phyloP scores from a whole-genome alignment of 2,329 filamentous ascomycete species.

The Metarhizium humberi region DNA sequence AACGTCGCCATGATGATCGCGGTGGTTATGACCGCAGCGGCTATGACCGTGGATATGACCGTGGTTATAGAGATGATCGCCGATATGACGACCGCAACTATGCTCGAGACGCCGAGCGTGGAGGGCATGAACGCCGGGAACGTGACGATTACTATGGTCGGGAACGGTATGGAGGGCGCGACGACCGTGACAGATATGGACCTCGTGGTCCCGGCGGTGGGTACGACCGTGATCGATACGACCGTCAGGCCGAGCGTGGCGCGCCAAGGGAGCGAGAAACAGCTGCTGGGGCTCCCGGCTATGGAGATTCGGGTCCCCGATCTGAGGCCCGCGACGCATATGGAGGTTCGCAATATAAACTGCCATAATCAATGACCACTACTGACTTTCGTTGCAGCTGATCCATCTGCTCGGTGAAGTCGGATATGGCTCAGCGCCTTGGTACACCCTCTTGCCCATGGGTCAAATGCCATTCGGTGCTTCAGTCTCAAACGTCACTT shows the following conservation, averaged over 20 bases:
- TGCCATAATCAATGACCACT: not conserved
- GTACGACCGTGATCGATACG: conserved; percentile 40
- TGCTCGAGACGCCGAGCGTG: conserved; percentile 50
- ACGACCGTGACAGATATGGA: conserved; percentile 35
- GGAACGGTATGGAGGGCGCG: conserved; percentile 31
- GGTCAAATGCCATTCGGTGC: not conserved
- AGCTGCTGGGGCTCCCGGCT: conserved; percentile 26
- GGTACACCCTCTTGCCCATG: not conserved
- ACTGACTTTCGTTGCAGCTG: conserved; percentile 23
- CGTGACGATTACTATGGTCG: conserved; percentile 30
- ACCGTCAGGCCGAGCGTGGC: conserved; percentile 34
- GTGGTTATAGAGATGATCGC: conserved; percentile 25
- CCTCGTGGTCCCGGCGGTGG: conserved; percentile 29
- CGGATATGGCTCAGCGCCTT: not conserved
- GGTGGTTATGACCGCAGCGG: conserved; percentile 27
- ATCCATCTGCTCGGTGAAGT: conserved; percentile 13
- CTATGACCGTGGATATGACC: conserved; percentile 41
- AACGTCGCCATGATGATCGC: conserved; percentile 37
- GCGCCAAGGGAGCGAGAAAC: conserved; percentile 29
- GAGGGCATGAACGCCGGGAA: conserved; percentile 41
- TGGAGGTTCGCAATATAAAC: conserved; percentile 26
- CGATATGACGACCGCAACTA: conserved; percentile 37
- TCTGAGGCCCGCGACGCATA: conserved; percentile 35
- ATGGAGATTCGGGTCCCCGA: conserved; percentile 32
- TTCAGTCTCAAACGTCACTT: not conserved